Evolutionary conservation across 768 basidiomycete species (phyloP).

Genomic region (Russula dissimulans): DNA sequence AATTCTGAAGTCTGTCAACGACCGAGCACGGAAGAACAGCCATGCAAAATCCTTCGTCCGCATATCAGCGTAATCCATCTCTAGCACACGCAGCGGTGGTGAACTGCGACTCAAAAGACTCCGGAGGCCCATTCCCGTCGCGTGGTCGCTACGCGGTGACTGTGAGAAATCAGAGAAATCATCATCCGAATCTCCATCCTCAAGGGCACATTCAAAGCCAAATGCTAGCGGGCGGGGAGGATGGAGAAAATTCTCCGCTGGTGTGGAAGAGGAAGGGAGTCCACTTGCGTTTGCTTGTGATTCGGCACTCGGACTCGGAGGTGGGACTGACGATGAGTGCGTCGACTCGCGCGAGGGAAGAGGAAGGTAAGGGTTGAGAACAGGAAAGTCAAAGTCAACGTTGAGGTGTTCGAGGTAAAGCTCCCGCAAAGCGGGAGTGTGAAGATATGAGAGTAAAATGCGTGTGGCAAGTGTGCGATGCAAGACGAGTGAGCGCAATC

Average conservation of each 20-base stretch:
- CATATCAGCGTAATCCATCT: constrained; percentile 80
- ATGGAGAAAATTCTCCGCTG: neutral
- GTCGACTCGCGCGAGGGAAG: constrained; percentile 21
- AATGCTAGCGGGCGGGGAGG: neutral
- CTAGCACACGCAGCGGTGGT: constrained; percentile 55
- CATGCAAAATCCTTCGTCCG: constrained; percentile 73
- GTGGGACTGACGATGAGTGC: neutral
- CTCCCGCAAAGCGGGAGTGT: constrained; percentile 48
- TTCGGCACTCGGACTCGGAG: neutral
- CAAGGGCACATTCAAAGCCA: constrained; percentile 24
- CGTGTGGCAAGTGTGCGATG: constrained; percentile 55
- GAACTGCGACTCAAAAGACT: constrained; percentile 48
- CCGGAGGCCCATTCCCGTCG: constrained; percentile 74
- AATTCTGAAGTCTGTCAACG: constrained; percentile 58
- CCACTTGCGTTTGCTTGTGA: neutral
- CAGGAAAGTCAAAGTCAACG: constrained; percentile 38
- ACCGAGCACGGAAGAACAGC: constrained; percentile 47
- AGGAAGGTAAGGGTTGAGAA: constrained; percentile 21
- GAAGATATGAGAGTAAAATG: constrained; percentile 52
- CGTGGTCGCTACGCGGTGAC: constrained; percentile 67
- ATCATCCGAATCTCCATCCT: constrained; percentile 66
- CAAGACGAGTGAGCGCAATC: constrained; percentile 47
- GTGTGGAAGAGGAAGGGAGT: neutral
- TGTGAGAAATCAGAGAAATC: constrained; percentile 69
- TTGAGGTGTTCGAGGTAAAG: constrained; percentile 62